Conservation (phyloP, 1,284 basidiomycete species). For the Mycena sp. region DNA sequence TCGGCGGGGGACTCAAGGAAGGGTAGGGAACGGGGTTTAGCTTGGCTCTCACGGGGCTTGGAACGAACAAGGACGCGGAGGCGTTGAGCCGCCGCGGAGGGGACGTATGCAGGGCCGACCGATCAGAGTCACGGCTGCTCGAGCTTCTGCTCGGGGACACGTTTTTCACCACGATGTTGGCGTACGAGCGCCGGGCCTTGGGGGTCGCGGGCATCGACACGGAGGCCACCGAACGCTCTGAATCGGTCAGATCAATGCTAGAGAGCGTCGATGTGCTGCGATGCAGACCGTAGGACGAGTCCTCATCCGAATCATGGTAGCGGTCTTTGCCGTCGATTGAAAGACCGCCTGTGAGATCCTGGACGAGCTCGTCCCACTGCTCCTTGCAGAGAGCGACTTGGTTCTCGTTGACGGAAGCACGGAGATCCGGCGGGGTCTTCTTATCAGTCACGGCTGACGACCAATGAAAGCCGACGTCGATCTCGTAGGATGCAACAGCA, state of each 20-base stretch:
- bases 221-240: constrained; percentile 45
- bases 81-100: constrained; percentile 48
- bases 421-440: constrained; percentile 4
- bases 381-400: constrained; percentile 24
- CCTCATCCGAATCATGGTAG: constrained; percentile 21
- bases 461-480: constrained; percentile 26
- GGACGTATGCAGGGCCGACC: constrained; percentile 39
- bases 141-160: constrained; percentile 37
- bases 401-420: constrained; percentile 1
- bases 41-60: constrained; percentile 41
- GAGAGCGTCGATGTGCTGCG: constrained; percentile 47
- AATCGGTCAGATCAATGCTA: constrained; percentile 46
- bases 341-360: constrained; percentile 24
- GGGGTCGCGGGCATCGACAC: constrained; percentile 50
- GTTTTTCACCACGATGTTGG: constrained; percentile 43
- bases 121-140: constrained; percentile 33
- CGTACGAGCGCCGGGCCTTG: constrained; percentile 39
- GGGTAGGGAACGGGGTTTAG: constrained; percentile 32
- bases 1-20: constrained; percentile 37
- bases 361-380: constrained; percentile 26
- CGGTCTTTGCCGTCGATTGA: constrained; percentile 10
- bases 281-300: constrained; percentile 42
- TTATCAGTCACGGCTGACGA: constrained; percentile 2
- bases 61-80: constrained; percentile 53
- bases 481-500: constrained; percentile 22